Percentiles rank a stretch among this genome's conserved stretches.
Conservation (phyloP, 768 basidiomycete species). For the Mycena epipterygia region DNA sequence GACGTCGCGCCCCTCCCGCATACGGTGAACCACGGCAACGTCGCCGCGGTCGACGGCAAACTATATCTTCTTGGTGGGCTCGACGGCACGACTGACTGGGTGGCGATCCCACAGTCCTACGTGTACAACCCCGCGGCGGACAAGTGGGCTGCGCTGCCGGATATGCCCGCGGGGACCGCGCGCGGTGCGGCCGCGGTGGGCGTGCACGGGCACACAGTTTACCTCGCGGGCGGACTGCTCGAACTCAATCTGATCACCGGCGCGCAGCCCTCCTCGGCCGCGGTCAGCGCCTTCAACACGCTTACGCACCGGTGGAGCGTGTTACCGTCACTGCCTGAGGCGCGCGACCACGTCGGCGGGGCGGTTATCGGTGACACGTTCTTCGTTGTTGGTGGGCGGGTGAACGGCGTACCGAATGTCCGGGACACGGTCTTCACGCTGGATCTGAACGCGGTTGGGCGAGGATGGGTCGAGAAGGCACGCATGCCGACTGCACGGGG, state of each 20-base stretch:
- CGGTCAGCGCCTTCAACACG: slow-evolving; percentile 12
- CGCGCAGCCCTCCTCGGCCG: slow-evolving; percentile 11
- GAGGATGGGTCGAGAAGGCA: slow-evolving; percentile 9
- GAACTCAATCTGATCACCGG: slow-evolving; percentile 9
- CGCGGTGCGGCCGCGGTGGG: slow-evolving; percentile 9
- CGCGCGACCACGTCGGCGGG: slow-evolving; percentile 12
- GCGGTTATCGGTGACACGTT: slow-evolving; percentile 14
- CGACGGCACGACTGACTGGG: slow-evolving; percentile 10
- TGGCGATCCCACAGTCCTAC: slow-evolving; percentile 7
- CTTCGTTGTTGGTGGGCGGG: slow-evolving; percentile 12
- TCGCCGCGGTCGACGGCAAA: slow-evolving; percentile 10
- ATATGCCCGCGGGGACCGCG: slow-evolving; percentile 9
- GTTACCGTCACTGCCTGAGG: slow-evolving; percentile 8
- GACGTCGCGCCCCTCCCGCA: slow-evolving; percentile 11
- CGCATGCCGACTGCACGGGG: slow-evolving; percentile 13
- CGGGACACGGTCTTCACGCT: slow-evolving; percentile 7
- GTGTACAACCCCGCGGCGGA: slow-evolving; percentile 5
- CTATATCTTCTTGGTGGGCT: slow-evolving; percentile 10
- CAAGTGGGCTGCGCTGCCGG: slow-evolving; percentile 6
- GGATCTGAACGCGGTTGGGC: slow-evolving; percentile 9
- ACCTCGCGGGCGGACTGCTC: slow-evolving; percentile 5
- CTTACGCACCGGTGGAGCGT: slow-evolving; percentile 6
- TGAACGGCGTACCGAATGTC: slow-evolving; percentile 6
- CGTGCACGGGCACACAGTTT: slow-evolving; percentile 13
- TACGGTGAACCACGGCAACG: slow-evolving; percentile 13